Conservation (phyloP, 2,329 filamentous ascomycete genomes). For the Westerdykella aurantiaca region DNA sequence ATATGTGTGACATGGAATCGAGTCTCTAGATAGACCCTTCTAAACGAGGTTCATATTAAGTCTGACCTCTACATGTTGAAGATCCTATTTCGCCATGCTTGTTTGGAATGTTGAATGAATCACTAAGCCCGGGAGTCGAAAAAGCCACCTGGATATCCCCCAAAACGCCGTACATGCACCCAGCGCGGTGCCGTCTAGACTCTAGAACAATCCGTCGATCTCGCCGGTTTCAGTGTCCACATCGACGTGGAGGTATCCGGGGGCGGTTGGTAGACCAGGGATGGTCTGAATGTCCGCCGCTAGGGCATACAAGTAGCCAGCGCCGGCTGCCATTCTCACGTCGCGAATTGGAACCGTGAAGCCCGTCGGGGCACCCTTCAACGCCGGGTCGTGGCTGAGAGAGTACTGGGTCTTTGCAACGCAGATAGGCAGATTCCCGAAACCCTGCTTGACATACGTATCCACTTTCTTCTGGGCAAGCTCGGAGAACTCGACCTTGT, state of each 20-base stretch:
- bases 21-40: no score
- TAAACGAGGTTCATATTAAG: no score
- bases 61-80: no score
- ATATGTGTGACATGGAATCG: no score
- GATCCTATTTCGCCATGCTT: neutral
- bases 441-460: conserved; percentile 87
- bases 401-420: conserved; percentile 99
- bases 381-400: conserved; percentile 80
- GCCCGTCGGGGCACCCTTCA: conserved; percentile 91
- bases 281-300: conserved; percentile 99
- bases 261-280: conserved; percentile 87
- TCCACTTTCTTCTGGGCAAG: conserved; percentile 94
- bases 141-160: conserved; percentile 1
- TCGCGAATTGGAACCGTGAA: conserved; percentile 94
- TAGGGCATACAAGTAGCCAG: conserved; percentile 74
- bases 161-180: neutral
- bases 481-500: conserved; percentile 85
- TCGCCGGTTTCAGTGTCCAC: conserved; percentile 50
- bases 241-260: conserved; percentile 92
- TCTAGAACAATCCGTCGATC: conserved; percentile 63
- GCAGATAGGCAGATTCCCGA: conserved; percentile 89
- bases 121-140: conserved; percentile 1
- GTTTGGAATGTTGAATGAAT: conserved; percentile 6
- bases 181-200: conserved; percentile 44
- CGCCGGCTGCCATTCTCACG: conserved; percentile 87